Evolutionary conservation across 2,329 filamentous ascomycete genomes (phyloP).

Genomic region (Dothideomycetidae sp.): DNA sequence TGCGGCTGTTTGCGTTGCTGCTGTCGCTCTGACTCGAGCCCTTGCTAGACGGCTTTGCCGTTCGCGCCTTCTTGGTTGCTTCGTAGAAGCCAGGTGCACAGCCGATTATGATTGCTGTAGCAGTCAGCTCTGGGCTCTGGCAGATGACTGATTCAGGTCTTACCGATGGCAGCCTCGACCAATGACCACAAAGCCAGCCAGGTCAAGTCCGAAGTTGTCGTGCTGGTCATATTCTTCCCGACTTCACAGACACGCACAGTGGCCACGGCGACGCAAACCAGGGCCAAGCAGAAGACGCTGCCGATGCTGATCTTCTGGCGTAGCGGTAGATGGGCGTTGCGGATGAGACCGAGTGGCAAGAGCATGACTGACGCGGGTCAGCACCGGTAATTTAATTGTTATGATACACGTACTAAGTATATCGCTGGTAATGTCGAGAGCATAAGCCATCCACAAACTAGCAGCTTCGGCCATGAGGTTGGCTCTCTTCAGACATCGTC

Average conservation of each 20-base stretch:
- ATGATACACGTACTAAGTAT: constrained; percentile 2
- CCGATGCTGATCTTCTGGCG: constrained; percentile 7
- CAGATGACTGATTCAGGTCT: not conserved
- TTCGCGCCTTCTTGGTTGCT: no score
- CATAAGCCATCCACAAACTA: constrained; percentile 2
- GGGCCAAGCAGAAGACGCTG: constrained; percentile 4
- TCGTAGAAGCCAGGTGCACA: constrained; percentile 2
- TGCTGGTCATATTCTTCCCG: constrained; percentile 1
- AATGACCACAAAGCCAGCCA: constrained; percentile 7
- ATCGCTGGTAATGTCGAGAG: constrained; percentile 3
- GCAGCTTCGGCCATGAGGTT: constrained; percentile 1
- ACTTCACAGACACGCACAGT: constrained; percentile 7
- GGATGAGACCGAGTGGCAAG: constrained; percentile 3
- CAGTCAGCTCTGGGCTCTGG: not conserved
- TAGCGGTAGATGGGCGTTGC: constrained; percentile 3
- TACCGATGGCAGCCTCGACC: constrained; percentile 4
- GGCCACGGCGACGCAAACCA: constrained; percentile 4
- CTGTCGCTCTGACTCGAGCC: no score
- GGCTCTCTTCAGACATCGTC: constrained; percentile 1
- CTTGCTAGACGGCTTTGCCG: no score
- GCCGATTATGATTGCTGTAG: constrained; percentile 5
- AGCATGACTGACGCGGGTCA: constrained; percentile 6
- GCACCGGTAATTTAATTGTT: not conserved
- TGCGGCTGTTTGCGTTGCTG: no score
- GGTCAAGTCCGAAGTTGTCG: constrained; percentile 2